A percentile compares a stretch with the other conserved stretches of the same genome.
These are phyloP conservation scores for Adansonia rubrostipa DNA, from an alignment of 441 rosid species.

Conservation along the genomic window DNA sequence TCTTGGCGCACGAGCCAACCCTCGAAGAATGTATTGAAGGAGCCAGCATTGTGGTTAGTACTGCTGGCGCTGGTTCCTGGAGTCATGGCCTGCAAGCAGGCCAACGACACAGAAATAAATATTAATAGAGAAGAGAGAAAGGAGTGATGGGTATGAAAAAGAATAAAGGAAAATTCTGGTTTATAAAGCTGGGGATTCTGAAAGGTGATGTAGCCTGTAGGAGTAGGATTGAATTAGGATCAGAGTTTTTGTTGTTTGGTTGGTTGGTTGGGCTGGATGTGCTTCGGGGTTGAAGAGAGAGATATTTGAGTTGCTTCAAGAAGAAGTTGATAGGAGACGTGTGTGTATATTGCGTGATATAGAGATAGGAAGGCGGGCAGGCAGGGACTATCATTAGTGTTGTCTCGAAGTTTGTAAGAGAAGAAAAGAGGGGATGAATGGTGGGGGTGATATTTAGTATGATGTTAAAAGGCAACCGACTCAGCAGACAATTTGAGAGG, in stretches of 20 bases:
- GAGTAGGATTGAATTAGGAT: background rate
- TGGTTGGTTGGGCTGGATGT: background rate
- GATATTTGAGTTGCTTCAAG: background rate
- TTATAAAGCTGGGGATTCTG: background rate
- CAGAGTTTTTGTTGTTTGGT: background rate
- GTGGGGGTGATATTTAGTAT: background rate
- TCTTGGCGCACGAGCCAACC: constrained; percentile 54
- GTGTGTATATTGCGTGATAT: background rate
- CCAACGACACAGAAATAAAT: background rate
- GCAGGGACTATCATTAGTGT: background rate
- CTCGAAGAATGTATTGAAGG: constrained; percentile 39
- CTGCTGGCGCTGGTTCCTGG: background rate
- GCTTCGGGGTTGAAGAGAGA: background rate
- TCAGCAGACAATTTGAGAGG: background rate
- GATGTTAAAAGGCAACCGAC: constrained; percentile 10
- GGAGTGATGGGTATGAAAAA: background rate
- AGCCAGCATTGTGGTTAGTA: background rate
- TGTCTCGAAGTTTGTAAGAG: constrained; percentile 22
- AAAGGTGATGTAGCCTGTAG: background rate
- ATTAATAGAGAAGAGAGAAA: background rate
- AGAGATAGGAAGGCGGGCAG: background rate
- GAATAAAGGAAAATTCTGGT: background rate
- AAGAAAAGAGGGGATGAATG: constrained; percentile 27
- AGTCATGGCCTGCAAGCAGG: constrained; percentile 1
- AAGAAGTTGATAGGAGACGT: constrained; percentile 8